Evolutionary conservation across 2,329 filamentous ascomycete species (phyloP), one percentile per base, ranked within the genome.

Genomic region (Aspergillus persii): DNA sequence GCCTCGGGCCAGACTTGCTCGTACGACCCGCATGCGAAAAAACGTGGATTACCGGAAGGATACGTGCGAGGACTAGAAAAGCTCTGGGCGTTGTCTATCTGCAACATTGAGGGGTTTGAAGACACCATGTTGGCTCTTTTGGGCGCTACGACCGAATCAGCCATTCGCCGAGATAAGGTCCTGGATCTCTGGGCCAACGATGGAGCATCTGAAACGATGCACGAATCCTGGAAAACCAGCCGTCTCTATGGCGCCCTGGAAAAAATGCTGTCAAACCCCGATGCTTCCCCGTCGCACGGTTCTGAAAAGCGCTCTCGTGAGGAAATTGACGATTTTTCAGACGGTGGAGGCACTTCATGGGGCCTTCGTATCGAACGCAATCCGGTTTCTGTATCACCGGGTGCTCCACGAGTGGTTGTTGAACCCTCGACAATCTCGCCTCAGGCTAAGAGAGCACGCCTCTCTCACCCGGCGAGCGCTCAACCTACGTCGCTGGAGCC

Each of bases 21-120:
- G 30, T 80, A 80, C 65, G 75, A 79, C 54, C 75, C 77, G 11
- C 71, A 73, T 56, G 76, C 72, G 51, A 80, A 79, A 65, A 80
- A 80, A 63, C 73, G 78, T 54, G 78, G 78, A 18, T 65, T 80
- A 15, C 78, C 77, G 1, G 78, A 80, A 62, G 78, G 78, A 41
- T 80, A 80, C 67, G 77, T 80, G 33, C 76, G 78, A 23, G 77
- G 77, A 3, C 57, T 80, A 55, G 78, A 80, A 64, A 80, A 80
- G 63, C 68, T 80, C 33, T 79, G 76, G 76, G 77, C 77, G 6
- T 62, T 80, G 29, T 74, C 76, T 7, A 69, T 79, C 44, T 76
- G 73, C 61, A 79, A 78, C 41, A 75, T 79, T 52, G 73, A 77
- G 33, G 78, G 78, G 4, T 72, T 79, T 41, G 78, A 80, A 59